Evolutionary conservation across 306 rosid genomes (phyloP), one percentile per base, ranked within the genome.

Genomic region (Quercus alba): DNA sequence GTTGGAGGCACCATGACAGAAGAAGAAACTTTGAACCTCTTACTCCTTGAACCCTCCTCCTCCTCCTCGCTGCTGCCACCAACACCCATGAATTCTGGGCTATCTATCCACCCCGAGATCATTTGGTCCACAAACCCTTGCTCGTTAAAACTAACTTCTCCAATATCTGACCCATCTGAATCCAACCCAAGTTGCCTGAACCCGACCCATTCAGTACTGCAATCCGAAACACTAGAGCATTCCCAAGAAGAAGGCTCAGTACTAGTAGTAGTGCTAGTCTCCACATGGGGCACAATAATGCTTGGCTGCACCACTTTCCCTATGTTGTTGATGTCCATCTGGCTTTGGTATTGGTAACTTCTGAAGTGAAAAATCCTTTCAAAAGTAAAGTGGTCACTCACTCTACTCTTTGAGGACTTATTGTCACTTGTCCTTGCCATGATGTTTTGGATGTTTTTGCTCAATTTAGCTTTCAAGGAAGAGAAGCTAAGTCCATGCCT

Each of bases 1-100:
- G 94, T 91, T 59, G 98, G 89, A 41, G 98, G 98, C 30, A 94
- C 98, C 70, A 91, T 82, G n/a, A 94, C 92, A 38, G 98, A 91
- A 77, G 98, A 94, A 82, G 94, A 89, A 35, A 94, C 98, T 86
- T 90, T 94, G 61, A 92, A 87, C 91, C 98, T 88, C 85, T 94
- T 92, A 77, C 94, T 88, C 78, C 90, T 88, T 13, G 89, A 85
- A 55, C 86, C 89, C 59, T 84, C 87, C 4, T 72, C 66, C 71
- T 6, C 21, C 2, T 5, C 81, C 56, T 33, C 23, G 44, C 10
- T 6, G 44, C 2, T 38, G 15, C 52, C 4, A 62, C 25, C 49
- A 84, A 76, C 49, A 59, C 20, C 21, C 20, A 73, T 73, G 59
- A 44, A 70, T 44, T 88, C 90, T 20, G 89, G 83, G 78, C 84